Evolutionary conservation across 2,329 filamentous ascomycete genomes (phyloP).

Genomic region (Colletotrichum incanum): DNA sequence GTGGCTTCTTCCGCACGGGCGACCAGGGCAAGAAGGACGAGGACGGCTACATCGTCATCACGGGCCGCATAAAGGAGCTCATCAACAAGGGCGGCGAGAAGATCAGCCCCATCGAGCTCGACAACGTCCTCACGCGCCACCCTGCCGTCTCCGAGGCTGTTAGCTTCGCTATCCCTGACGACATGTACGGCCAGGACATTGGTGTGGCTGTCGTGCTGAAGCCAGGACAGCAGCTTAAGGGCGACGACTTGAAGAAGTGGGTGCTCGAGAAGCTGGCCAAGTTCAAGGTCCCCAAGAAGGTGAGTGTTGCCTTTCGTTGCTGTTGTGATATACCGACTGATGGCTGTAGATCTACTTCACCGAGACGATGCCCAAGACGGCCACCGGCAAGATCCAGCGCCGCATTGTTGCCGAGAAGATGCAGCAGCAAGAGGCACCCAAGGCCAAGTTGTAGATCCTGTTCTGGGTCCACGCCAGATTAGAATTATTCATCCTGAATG

Average conservation of each 20-base stretch:
- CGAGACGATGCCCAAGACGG: slow-evolving; percentile 89
- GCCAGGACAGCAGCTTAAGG: slow-evolving; percentile 69
- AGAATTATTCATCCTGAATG: background rate
- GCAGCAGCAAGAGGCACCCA: slow-evolving; percentile 76
- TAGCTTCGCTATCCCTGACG: slow-evolving; percentile 86
- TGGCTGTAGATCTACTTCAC: slow-evolving; percentile 80
- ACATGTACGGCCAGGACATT: slow-evolving; percentile 87
- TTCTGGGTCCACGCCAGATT: background rate
- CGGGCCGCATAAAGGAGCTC: slow-evolving; percentile 92
- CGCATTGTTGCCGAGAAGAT: slow-evolving; percentile 90
- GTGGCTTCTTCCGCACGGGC: slow-evolving; percentile 90
- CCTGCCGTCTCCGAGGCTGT: slow-evolving; percentile 83
- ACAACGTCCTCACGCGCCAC: slow-evolving; percentile 85
- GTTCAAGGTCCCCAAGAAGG: slow-evolving; percentile 90
- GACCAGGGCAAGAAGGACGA: slow-evolving; percentile 87
- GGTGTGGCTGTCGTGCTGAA: slow-evolving; percentile 84
- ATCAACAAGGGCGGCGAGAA: slow-evolving; percentile 95
- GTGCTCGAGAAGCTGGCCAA: slow-evolving; percentile 80
- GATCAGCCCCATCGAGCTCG: slow-evolving; percentile 89
- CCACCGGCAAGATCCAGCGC: slow-evolving; percentile 91
- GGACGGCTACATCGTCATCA: slow-evolving; percentile 88
- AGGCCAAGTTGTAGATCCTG: slow-evolving; percentile 66
- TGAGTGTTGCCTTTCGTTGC: slow-evolving; percentile 53
- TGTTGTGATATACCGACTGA: slow-evolving; percentile 22
- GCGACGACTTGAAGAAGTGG: slow-evolving; percentile 77